Conservation (phyloP, 257 asterid species). For the Anisodus acutangulus region DNA sequence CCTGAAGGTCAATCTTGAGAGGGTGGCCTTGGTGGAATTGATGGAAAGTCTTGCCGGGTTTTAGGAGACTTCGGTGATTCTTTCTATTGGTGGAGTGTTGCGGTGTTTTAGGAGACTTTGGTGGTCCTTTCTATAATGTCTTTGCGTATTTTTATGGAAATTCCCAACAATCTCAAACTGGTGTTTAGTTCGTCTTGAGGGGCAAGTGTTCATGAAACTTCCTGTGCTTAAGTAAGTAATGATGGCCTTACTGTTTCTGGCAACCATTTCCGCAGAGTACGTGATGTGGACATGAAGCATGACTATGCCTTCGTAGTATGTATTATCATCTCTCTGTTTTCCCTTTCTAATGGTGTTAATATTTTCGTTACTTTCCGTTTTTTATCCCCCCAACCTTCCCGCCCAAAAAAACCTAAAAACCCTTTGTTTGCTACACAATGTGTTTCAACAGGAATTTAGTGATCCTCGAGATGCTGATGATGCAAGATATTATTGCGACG, state of each 20-base stretch:
- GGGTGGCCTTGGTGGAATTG: conserved; percentile 95
- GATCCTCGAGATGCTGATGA: conserved; percentile 98
- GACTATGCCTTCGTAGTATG: conserved; percentile 99
- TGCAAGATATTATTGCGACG: conserved; percentile 80
- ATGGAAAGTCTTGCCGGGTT: conserved; percentile 81
- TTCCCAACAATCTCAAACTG: conserved; percentile 89
- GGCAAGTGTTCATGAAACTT: conserved; percentile 83
- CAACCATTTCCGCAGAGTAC: conserved; percentile 99
- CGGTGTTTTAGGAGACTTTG: conserved; percentile 96
- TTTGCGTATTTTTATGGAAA: conserved; percentile 92
- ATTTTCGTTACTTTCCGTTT: neutral
- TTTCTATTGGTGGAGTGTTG: conserved; percentile 88
- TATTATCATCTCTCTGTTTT: conserved; percentile 37
- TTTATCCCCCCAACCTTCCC: neutral
- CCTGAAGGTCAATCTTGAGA: conserved; percentile 95
- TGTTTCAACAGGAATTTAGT: conserved; percentile 73
- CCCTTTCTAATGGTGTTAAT: neutral
- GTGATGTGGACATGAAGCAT: conserved; percentile 99
- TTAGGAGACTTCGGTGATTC: conserved; percentile 95
- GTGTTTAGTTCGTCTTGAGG: conserved; percentile 98
- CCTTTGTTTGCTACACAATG: conserved; percentile 39
- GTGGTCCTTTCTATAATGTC: conserved; percentile 87
- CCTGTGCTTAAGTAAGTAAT: conserved; percentile 84
- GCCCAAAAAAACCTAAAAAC: neutral
- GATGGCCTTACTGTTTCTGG: conserved; percentile 99